phyloP scores from a whole-genome alignment of 2,329 filamentous ascomycete species.

The Tolypocladium tundrense region DNA sequence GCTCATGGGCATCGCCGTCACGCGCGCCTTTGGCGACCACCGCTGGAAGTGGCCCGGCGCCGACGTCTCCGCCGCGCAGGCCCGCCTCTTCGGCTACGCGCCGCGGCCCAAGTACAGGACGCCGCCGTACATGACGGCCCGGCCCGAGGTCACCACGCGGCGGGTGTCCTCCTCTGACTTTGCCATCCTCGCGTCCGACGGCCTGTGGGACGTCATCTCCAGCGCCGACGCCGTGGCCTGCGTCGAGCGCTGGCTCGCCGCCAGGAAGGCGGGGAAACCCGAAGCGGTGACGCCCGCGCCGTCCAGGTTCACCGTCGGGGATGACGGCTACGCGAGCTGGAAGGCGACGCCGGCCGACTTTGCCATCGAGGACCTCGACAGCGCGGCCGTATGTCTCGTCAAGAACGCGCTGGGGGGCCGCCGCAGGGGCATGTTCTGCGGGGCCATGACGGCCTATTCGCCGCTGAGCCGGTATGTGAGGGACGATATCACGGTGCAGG shows the following conservation, averaged over 20 bases:
- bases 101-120: slow-evolving; percentile 35
- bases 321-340: slow-evolving; percentile 12
- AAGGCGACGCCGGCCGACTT: slow-evolving; percentile 42
- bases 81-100: slow-evolving; percentile 37
- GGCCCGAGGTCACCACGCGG: slow-evolving; percentile 52
- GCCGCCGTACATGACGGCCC: slow-evolving; percentile 58
- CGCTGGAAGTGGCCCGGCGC: slow-evolving; percentile 56
- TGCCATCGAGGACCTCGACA: slow-evolving; percentile 63
- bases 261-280: slow-evolving; percentile 13
- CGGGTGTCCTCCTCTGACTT: slow-evolving; percentile 41
- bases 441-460: slow-evolving; percentile 58
- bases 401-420: slow-evolving; percentile 73
- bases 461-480: slow-evolving; percentile 55
- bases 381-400: slow-evolving; percentile 70
- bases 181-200: slow-evolving; percentile 56
- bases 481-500: slow-evolving; percentile 76
- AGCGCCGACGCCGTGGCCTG: slow-evolving; percentile 48
- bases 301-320: slow-evolving; percentile 3
- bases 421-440: slow-evolving; percentile 62
- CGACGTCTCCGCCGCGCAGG: slow-evolving; percentile 20
- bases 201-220: slow-evolving; percentile 53
- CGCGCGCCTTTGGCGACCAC: slow-evolving; percentile 58
- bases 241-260: slow-evolving; percentile 41
- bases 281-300: slow-evolving; percentile 11
- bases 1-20: slow-evolving; percentile 49